Percentiles rank a stretch among this genome's conserved stretches.
These are phyloP conservation scores for Takakia lepidozioides DNA, from an alignment of 225 moss, liverwort and hornwort species.

Conservation along the genomic window DNA sequence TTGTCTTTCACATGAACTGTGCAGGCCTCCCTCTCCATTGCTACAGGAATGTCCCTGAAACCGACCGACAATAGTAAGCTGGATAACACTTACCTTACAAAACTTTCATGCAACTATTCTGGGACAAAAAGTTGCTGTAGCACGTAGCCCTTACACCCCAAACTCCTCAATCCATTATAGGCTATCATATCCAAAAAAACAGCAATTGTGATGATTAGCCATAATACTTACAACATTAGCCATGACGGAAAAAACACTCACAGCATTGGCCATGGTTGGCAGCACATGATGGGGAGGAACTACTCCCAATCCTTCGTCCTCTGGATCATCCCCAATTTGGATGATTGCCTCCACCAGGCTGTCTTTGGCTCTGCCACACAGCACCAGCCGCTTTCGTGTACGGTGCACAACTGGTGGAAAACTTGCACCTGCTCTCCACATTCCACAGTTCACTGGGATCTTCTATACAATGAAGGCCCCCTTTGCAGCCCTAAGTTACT, in stretches of 20 bases:
- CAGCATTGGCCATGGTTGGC: constrained; percentile 85
- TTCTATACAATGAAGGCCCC: too few relatives aligned
- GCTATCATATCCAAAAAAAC: too few relatives aligned
- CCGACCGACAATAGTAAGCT: too few relatives aligned
- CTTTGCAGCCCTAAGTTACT: too few relatives aligned
- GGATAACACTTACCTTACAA: too few relatives aligned
- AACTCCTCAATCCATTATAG: too few relatives aligned
- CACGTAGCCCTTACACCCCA: too few relatives aligned
- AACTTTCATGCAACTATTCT: too few relatives aligned
- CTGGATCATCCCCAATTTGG: constrained; percentile 91
- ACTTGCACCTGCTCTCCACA: constrained; percentile 36
- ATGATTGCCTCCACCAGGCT: constrained; percentile 89
- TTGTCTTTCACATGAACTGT: too few relatives aligned
- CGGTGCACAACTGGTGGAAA: constrained; percentile 41
- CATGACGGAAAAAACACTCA: constrained; percentile 25
- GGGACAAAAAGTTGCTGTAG: too few relatives aligned
- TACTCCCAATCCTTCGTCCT: constrained; percentile 53
- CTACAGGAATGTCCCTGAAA: too few relatives aligned
- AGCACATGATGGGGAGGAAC: constrained; percentile 82
- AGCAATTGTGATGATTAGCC: constrained; percentile 1
- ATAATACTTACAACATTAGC: constrained; percentile 1
- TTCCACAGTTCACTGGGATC: not conserved
- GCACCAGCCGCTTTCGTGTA: constrained; percentile 70
- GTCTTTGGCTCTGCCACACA: constrained; percentile 92
- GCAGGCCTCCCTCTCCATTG: too few relatives aligned